Evolutionary conservation across 345 rosid genomes (phyloP).

Genomic region (Brassica napus): DNA sequence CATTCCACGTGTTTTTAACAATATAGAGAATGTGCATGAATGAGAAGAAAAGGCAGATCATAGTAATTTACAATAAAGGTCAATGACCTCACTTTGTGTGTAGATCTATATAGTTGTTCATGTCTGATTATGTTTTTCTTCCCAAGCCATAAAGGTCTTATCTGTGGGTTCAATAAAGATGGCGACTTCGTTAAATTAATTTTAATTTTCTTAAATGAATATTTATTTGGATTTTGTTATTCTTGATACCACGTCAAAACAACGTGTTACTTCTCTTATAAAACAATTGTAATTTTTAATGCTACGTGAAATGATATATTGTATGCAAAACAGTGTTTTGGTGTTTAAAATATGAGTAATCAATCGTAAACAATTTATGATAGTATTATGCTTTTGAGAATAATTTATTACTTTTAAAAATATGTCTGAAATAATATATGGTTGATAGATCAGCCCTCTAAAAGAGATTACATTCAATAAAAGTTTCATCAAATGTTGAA

Average conservation of each 20-base stretch:
- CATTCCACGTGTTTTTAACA: constrained; percentile 20
- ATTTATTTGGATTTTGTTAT: background rate
- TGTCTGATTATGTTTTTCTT: background rate
- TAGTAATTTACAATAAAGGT: constrained; percentile 17
- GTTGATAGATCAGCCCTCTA: background rate
- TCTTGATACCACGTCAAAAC: constrained; percentile 13
- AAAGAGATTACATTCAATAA: background rate
- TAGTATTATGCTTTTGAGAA: background rate
- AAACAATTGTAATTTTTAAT: background rate
- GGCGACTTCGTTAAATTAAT: background rate
- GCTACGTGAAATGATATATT: background rate
- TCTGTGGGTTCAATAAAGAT: background rate
- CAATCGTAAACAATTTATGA: background rate
- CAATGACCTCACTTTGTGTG: constrained; percentile 21
- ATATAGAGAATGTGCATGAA: constrained; percentile 25
- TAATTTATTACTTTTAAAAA: background rate
- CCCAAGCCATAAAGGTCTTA: background rate
- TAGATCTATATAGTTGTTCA: constrained; percentile 5
- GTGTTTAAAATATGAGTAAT: background rate
- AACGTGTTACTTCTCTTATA: background rate
- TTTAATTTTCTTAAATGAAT: background rate
- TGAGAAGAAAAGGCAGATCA: constrained; percentile 23
- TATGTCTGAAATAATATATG: background rate
- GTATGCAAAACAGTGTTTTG: background rate
- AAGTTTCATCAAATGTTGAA: background rate